Evolutionary conservation across 1,284 basidiomycete species (phyloP).

Genomic region (Polyporus tsugae): DNA sequence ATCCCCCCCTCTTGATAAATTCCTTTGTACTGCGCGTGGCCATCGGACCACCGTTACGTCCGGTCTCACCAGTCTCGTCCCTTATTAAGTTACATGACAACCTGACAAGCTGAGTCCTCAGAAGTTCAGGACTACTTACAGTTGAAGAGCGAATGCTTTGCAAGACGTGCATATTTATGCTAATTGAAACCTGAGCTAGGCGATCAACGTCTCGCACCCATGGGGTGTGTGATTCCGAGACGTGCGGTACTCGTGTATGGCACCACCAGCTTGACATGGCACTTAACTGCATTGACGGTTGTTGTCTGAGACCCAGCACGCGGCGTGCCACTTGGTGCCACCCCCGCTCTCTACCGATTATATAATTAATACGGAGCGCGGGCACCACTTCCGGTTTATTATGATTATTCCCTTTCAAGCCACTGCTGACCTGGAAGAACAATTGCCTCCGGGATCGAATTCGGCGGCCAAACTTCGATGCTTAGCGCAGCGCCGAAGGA

Average conservation of each 20-base stretch:
- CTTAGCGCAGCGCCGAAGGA: background rate
- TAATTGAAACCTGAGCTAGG: background rate
- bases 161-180: background rate
- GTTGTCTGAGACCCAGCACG: background rate
- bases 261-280: background rate
- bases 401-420: background rate
- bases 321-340: background rate
- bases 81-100: background rate
- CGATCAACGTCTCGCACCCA: background rate
- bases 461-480: background rate
- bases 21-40: background rate
- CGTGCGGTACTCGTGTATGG: background rate
- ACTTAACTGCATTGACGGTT: background rate
- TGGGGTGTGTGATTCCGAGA: background rate
- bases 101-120: background rate
- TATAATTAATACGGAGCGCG: background rate
- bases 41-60: background rate
- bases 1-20: background rate
- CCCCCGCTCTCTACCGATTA: background rate
- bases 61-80: too few species aligned
- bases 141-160: too few species aligned
- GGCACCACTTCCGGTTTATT: background rate
- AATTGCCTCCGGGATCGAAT: background rate
- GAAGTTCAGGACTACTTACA: too few species aligned
- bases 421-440: background rate